Evolutionary conservation across 768 basidiomycete species (phyloP).

Genomic region (Tricholoma matsutake): DNA sequence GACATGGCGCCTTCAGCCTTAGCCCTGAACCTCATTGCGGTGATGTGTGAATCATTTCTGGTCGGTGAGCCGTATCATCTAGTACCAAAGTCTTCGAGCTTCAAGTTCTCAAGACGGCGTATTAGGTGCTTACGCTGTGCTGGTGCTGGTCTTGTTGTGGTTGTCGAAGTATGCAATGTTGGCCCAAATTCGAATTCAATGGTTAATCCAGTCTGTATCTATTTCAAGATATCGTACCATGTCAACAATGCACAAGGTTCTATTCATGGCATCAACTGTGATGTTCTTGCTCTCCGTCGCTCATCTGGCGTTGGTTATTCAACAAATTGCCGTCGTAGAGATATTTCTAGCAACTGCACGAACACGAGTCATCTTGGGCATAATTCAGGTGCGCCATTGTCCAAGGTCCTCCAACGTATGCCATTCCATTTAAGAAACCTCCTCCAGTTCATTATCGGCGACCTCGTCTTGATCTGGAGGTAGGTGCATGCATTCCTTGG

Average conservation of each 20-base stretch:
- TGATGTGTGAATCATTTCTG: neutral
- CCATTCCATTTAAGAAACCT: neutral
- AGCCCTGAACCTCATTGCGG: neutral
- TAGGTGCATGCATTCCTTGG: neutral
- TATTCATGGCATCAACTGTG: neutral
- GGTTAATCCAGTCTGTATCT: neutral
- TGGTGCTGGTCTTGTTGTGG: neutral
- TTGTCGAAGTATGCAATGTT: neutral
- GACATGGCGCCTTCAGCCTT: neutral
- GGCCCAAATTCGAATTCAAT: neutral
- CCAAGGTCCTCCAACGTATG: neutral
- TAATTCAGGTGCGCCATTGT: neutral
- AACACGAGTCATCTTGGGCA: neutral
- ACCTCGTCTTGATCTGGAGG: conserved; percentile 6
- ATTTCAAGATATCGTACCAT: neutral
- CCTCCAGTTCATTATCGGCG: neutral
- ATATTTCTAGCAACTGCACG: neutral
- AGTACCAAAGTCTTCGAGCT: neutral
- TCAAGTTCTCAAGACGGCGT: neutral
- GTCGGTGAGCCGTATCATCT: neutral
- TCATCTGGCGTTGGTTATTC: conserved; percentile 5
- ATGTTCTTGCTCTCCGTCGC: conserved; percentile 5
- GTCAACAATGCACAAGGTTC: conserved; percentile 1
- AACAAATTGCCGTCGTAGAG: neutral
- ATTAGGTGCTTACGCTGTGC: conserved; percentile 5